Evolutionary conservation across 345 rosid species (phyloP).

Genomic region (Rhodomyrtus tomentosa): DNA sequence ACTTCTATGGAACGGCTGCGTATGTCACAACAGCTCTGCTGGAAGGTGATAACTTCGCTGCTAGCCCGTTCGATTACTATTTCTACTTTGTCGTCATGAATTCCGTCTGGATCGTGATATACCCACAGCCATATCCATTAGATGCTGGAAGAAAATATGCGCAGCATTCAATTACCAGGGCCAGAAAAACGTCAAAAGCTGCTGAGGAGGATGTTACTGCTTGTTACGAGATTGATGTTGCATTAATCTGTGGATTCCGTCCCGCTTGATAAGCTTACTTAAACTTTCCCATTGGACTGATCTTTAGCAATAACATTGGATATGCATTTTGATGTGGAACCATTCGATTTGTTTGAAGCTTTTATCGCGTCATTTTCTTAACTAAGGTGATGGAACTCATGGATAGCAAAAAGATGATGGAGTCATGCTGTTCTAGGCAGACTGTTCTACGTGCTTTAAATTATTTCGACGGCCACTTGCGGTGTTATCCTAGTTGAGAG

Average conservation of each 20-base stretch:
- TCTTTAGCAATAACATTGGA: background rate
- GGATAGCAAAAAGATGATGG: background rate
- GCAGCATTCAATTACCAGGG: constrained; percentile 19
- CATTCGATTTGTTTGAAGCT: background rate
- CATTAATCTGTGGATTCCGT: background rate
- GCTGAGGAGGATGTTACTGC: constrained; percentile 4
- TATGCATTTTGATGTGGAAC: background rate
- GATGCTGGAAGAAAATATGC: constrained; percentile 78
- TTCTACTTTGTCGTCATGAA: constrained; percentile 61
- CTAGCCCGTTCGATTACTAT: constrained; percentile 47
- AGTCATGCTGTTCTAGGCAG: background rate
- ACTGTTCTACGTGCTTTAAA: background rate
- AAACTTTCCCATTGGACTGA: background rate
- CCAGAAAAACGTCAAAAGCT: constrained; percentile 40
- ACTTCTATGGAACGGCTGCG: constrained; percentile 76
- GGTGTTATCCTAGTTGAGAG: background rate
- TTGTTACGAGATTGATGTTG: background rate
- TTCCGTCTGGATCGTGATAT: constrained; percentile 66
- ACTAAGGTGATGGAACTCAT: background rate
- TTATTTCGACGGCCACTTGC: background rate
- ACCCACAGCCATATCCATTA: constrained; percentile 45
- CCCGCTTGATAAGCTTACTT: background rate
- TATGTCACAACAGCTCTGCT: constrained; percentile 65
- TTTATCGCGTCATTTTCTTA: background rate
- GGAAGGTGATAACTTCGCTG: constrained; percentile 79